phyloP scores from a whole-genome alignment of 2,329 filamentous ascomycete genomes.

The Aureobasidium sp. region DNA sequence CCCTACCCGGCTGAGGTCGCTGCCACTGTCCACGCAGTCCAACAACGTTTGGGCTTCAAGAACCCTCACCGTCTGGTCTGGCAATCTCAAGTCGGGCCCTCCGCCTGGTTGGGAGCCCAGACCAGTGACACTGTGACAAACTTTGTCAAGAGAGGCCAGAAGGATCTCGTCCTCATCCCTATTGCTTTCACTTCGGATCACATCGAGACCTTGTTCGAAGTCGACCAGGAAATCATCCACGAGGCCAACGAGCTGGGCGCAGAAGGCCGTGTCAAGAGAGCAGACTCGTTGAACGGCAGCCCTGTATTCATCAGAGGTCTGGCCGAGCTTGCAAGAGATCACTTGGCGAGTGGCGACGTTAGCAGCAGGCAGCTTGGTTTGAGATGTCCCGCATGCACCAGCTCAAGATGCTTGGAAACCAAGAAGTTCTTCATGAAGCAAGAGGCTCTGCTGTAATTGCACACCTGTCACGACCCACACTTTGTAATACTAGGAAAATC shows the following conservation, averaged over 20 bases:
- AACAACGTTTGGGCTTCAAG: conserved; percentile 76
- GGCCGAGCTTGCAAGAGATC: conserved; percentile 74
- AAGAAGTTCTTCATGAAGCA: conserved; percentile 53
- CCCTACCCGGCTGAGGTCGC: conserved; percentile 93
- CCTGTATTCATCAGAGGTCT: conserved; percentile 84
- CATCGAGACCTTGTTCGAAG: conserved; percentile 91
- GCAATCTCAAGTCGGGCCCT: conserved; percentile 96
- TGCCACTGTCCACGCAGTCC: conserved; percentile 94
- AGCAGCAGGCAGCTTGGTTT: conserved; percentile 82
- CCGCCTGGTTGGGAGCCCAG: conserved; percentile 91
- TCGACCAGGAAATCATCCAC: conserved; percentile 91
- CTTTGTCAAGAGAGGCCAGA: conserved; percentile 85
- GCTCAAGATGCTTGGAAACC: conserved; percentile 73
- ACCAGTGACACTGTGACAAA: conserved; percentile 80
- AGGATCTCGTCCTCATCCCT: conserved; percentile 81
- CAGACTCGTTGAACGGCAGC: conserved; percentile 85
- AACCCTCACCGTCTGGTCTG: conserved; percentile 93
- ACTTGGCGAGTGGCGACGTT: conserved; percentile 60
- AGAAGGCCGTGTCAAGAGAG: conserved; percentile 61
- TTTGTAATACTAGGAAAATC: neutral
- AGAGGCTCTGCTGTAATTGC: conserved; percentile 14
- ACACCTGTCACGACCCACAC: neutral
- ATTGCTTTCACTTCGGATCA: conserved; percentile 99
- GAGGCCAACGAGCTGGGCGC: conserved; percentile 69
- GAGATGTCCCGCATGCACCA: conserved; percentile 88